phyloP scores from a whole-genome alignment of 2,329 filamentous ascomycete species.

The Penicillium hesseltinei region DNA sequence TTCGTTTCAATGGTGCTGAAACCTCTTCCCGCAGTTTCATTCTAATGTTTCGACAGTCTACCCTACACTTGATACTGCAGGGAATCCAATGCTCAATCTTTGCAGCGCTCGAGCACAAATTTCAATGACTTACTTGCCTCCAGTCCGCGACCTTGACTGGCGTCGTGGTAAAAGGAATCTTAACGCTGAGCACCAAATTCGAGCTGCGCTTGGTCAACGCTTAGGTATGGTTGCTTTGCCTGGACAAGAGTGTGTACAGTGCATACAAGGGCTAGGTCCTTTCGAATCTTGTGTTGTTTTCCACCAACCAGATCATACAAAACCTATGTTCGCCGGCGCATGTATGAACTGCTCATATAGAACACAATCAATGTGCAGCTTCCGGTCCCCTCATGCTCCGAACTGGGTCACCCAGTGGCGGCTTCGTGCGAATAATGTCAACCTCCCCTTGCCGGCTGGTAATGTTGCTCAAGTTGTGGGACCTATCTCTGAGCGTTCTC shows the following conservation, averaged over 20 bases:
- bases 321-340: rapidly evolving
- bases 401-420: neutral
- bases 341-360: neutral
- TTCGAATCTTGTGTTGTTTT: neutral
- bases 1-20: no score
- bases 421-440: neutral
- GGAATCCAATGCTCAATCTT: neutral
- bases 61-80: neutral
- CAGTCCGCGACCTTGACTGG: neutral
- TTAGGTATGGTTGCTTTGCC: neutral
- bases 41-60: neutral
- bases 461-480: neutral
- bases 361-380: neutral
- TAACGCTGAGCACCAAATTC: rapidly evolving
- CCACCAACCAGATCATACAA: rapidly evolving
- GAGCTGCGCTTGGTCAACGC: neutral
- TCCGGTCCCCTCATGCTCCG: neutral
- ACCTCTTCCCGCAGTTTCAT: neutral
- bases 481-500: neutral
- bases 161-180: rapidly evolving
- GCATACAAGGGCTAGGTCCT: neutral
- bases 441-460: neutral
- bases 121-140: rapidly evolving
- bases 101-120: neutral
- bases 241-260: neutral